Evolutionary conservation across 495 filamentous ascomycete species (phyloP).

Genomic region (Talaromyces nanjingensis): DNA sequence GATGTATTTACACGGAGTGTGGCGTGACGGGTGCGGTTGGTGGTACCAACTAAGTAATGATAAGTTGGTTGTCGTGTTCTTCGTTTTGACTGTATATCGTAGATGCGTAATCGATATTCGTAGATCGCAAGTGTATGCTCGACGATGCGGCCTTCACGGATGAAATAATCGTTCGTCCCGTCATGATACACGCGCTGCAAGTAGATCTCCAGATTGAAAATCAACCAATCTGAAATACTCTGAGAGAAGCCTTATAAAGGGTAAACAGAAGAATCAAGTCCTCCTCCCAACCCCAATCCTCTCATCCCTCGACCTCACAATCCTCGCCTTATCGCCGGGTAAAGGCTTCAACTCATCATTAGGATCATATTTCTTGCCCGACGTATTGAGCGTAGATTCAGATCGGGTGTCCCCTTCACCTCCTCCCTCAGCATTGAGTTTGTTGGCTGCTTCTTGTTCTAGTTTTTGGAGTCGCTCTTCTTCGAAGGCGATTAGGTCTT

Average conservation of each 20-base stretch:
- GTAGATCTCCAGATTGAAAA: neutral
- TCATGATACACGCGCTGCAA: neutral
- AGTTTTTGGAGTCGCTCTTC: conserved; percentile 40
- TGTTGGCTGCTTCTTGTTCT: conserved; percentile 7
- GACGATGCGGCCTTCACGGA: neutral
- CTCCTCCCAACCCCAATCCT: conserved; percentile 31
- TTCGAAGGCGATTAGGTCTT: conserved; percentile 73
- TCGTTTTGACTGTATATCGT: neutral
- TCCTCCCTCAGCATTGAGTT: neutral
- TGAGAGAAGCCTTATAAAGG: neutral
- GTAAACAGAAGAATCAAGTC: neutral
- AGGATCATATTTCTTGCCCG: conserved; percentile 34
- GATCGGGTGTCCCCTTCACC: neutral
- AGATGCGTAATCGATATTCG: neutral
- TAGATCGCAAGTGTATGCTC: neutral
- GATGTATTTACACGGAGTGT: neutral
- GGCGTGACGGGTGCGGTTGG: neutral
- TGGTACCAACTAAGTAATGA: neutral
- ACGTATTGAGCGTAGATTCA: neutral
- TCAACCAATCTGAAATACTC: neutral
- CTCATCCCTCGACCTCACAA: conserved; percentile 43
- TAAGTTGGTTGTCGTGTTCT: neutral
- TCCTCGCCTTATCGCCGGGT: conserved; percentile 44
- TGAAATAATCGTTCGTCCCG: neutral
- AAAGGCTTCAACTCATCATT: conserved; percentile 53